Conservation (phyloP, 768 basidiomycete species). For the Lentinula boryana region DNA sequence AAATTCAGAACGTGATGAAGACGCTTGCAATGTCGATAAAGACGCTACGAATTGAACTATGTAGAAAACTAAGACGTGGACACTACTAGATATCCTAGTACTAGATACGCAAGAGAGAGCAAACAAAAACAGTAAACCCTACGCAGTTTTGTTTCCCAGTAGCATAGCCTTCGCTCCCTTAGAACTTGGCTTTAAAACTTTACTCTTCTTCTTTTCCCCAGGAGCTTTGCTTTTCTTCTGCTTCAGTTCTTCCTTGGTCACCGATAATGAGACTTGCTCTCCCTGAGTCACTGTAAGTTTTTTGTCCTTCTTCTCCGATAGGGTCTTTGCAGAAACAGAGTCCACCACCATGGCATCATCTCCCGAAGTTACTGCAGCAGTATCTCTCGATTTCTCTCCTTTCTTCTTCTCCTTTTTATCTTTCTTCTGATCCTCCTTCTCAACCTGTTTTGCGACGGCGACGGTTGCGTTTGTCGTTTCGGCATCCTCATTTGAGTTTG, state of each 20-base stretch:
- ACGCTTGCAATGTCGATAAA: too few relatives aligned
- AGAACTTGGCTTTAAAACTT: slow-evolving; percentile 26
- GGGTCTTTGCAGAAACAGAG: background rate
- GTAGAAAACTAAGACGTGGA: too few relatives aligned
- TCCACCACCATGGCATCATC: slow-evolving; percentile 1
- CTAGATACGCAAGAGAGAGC: background rate
- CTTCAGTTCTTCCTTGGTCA: slow-evolving; percentile 44
- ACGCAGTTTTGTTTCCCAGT: slow-evolving; percentile 43
- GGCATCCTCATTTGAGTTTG: background rate
- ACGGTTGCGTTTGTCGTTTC: slow-evolving; percentile 10
- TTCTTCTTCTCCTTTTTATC: slow-evolving; percentile 16
- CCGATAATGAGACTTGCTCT: slow-evolving; percentile 9
- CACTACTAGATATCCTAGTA: background rate
- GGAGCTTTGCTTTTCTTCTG: slow-evolving; percentile 38
- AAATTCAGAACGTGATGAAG: too few relatives aligned
- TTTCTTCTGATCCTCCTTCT: slow-evolving; percentile 4
- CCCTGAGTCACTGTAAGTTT: background rate
- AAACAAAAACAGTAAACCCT: background rate
- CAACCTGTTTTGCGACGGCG: slow-evolving; percentile 7
- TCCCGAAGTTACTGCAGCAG: background rate
- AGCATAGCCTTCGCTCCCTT: slow-evolving; percentile 52
- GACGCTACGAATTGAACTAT: too few relatives aligned
- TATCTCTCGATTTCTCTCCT: slow-evolving; percentile 6
- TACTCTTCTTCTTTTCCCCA: slow-evolving; percentile 57
- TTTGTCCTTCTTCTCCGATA: slow-evolving; percentile 5